Conservation (phyloP, 2,329 filamentous ascomycete species). For the Colletotrichum orchidophilum region DNA sequence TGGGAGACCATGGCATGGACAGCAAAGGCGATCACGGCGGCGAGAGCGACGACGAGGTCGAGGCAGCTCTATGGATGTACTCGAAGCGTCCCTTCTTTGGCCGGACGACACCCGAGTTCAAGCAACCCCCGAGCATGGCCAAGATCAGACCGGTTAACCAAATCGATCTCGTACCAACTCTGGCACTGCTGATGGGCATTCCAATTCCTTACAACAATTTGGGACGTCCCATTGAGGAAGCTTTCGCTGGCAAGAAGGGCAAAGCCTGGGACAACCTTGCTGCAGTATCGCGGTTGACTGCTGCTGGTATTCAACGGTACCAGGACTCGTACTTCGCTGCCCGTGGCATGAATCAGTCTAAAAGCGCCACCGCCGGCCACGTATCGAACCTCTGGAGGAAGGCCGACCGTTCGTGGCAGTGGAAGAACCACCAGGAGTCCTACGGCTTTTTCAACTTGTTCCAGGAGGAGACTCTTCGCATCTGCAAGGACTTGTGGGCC, state of each 20-base stretch:
- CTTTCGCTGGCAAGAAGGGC: slow-evolving; percentile 78
- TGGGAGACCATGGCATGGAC: slow-evolving; percentile 99
- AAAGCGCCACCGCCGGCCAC: slow-evolving; percentile 52
- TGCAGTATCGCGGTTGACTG: slow-evolving; percentile 77
- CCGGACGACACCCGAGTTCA: slow-evolving; percentile 69
- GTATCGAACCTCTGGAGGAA: slow-evolving; percentile 57
- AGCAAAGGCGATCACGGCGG: slow-evolving; percentile 97
- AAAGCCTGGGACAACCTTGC: slow-evolving; percentile 81
- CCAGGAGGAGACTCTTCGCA: slow-evolving; percentile 78
- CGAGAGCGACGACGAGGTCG: slow-evolving; percentile 94
- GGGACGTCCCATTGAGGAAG: slow-evolving; percentile 91
- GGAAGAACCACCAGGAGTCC: slow-evolving; percentile 49
- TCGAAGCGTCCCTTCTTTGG: slow-evolving; percentile 89
- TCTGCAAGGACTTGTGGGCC: slow-evolving; percentile 90
- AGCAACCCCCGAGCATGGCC: slow-evolving; percentile 72
- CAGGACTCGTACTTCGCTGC: slow-evolving; percentile 83
- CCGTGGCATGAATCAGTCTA: slow-evolving; percentile 71
- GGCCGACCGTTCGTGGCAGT: slow-evolving; percentile 53
- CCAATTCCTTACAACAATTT: slow-evolving; percentile 97
- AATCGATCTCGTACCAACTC: slow-evolving; percentile 94
- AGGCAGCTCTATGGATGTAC: slow-evolving; percentile 98
- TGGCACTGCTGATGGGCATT: slow-evolving; percentile 86
- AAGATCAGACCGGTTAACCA: slow-evolving; percentile 82
- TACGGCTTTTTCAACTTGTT: slow-evolving; percentile 75
- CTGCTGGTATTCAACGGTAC: slow-evolving; percentile 89